These are phyloP conservation scores for Ajuga chamaepitys DNA, from an alignment of 257 asterid species.

Conservation along the genomic window DNA sequence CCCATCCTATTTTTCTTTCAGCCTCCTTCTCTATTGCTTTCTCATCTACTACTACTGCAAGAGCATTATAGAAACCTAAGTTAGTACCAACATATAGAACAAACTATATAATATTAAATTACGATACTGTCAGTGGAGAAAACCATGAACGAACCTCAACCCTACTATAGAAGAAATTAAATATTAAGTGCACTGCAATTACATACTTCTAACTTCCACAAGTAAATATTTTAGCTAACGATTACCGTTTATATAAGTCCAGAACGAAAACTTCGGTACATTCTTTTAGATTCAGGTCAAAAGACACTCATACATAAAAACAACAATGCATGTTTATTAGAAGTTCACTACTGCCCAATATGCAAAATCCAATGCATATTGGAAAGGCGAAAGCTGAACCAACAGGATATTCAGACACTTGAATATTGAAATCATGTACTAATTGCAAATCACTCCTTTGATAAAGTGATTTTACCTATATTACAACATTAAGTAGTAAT, in stretches of 20 bases:
- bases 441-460: background rate
- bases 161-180: background rate
- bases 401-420: too few species aligned
- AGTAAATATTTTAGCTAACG: too few species aligned
- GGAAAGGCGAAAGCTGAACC: background rate
- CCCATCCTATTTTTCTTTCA: constrained; percentile 89
- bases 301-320: background rate
- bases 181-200: background rate
- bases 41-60: constrained; percentile 49
- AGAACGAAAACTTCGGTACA: background rate
- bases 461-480: background rate
- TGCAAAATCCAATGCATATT: background rate
- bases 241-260: background rate
- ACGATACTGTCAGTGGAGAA: background rate
- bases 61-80: background rate
- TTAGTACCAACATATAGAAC: background rate
- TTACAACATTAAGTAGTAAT: background rate
- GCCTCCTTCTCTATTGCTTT: constrained; percentile 73
- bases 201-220: background rate
- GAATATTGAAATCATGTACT: too few species aligned
- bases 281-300: background rate
- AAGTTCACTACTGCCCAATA: background rate
- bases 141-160: background rate
- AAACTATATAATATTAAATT: background rate
- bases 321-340: background rate